Base-by-base conservation (phyloP, 1,139 yeast species). In the Saccharomycopsis crataegensis region DNA sequence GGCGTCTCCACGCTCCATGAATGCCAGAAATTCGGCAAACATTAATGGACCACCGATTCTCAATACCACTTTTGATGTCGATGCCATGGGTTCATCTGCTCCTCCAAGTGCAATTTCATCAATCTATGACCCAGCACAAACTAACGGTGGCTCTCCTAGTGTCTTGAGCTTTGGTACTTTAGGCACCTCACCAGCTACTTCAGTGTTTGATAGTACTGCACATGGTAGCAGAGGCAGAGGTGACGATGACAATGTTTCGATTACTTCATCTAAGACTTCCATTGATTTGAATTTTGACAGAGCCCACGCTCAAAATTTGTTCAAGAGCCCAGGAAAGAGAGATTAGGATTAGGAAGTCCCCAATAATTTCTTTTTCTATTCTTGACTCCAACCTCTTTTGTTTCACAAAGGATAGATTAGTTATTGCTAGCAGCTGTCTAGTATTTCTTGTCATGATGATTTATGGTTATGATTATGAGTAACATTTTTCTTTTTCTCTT, bases 401-500 rank as follows among this genome's bases (percentile, higher is more conserved):
- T 36, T 5, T 5, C 14, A 36, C 40, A 36, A n/a, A 12, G 3
- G 12, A n/a, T 36, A 38, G 90, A 60, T 2, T 78, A 71, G 64
- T 83, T 88, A 0, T 82, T 75, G 46, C 80, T 59, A 1, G 70
- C 74, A 54, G 70, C 71, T 46, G 63, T 63, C 28, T 33, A 6
- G 28, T 42, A 49, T 12, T 72, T 71, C 61, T 73, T 79, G 1
- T 86, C 88, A 43, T 78, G 64, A 55, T 75, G 64, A 43, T 72
- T 68, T 57, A 93, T 70, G 59, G 81, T 83, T 43, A 86, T 96
- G 57, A 93, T 85, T 1, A 90, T 77, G 28, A 22, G 28, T 22
- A 22, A 22, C 28, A 22, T 22, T 22, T 22, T 22, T 22, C 28
- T 22, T 4, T 22, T 22, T 22, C 2, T 22, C 28, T 22, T 22